Evolutionary conservation across 768 basidiomycete genomes (phyloP), one percentile per base, ranked within the genome.

Genomic region (Mycena amicta): DNA sequence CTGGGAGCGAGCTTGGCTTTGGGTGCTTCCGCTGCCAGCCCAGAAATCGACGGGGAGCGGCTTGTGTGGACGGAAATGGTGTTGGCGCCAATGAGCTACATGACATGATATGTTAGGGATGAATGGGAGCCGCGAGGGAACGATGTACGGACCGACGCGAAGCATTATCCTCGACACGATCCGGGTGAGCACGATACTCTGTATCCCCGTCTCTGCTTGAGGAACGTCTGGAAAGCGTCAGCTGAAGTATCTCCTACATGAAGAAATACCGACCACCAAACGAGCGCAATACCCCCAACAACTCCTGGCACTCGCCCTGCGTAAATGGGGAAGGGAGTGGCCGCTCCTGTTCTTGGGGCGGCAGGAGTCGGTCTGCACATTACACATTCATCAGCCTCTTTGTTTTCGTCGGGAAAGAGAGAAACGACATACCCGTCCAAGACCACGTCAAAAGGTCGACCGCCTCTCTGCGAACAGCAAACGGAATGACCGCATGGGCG

Each of bases 361-460:
- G 86, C 8, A 92, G 78, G 12, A 92, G 72, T 45, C 86, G 88
- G 66, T 92, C 91, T 88, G 55, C 8, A 26, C 31, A 50, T 46
- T 13, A 33, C 18, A 16, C 3, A 4, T 31, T 3, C 26, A 20
- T 4, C 54, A 37, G 47, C 31, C 22, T 49, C 26, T 31, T 29
- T 18, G 8, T 56, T 53, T n/a, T n/a, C n/a, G n/a, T n/a, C n/a
- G n/a, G n/a, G n/a, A 12, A 56, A 43, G 27, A 54, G 25, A 25
- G 25, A 27, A 22, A 12, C 11, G 45, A 33, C 12, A 37, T 58
- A 86, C 88, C 87, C 2, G 91, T 88, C 72, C 88, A 91, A 8
- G 88, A 84, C 92, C 92, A 93, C 23, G 83, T 89, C 61, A 93
- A 74, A 0, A 83, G 83, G 53, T 93, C 89, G 66, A 88, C 77